Conservation (phyloP, 805 yeast genomes). For the Hanseniaspora clermontiae region DNA sequence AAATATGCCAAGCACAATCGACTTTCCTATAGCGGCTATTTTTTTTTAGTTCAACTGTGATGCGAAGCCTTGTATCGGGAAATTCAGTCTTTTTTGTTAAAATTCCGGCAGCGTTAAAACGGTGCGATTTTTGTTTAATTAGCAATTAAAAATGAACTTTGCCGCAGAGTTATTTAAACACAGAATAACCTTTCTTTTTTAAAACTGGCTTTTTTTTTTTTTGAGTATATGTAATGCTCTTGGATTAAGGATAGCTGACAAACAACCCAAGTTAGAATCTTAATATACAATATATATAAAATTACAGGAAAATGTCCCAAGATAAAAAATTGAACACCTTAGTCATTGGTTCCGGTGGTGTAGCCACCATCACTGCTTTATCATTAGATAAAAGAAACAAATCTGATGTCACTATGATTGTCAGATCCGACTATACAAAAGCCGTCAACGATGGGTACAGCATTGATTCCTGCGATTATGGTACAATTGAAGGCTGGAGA, state of each 20-base stretch:
- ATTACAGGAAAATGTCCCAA: not conserved
- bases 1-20: not conserved
- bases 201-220: not conserved
- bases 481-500: conserved; percentile 36
- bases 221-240: not conserved
- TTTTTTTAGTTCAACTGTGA: not conserved
- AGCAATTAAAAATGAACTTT: not conserved
- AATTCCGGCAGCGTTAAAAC: not conserved
- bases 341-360: conserved; percentile 68
- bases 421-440: conserved; percentile 50
- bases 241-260: too few relatives aligned
- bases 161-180: not conserved
- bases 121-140: not conserved
- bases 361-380: conserved; percentile 60
- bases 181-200: not conserved
- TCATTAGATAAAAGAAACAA: conserved; percentile 39
- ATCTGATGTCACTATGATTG: conserved; percentile 42
- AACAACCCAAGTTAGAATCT: not conserved
- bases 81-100: not conserved
- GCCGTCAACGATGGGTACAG: conserved; percentile 35
- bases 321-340: conserved; percentile 29
- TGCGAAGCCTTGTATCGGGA: not conserved
- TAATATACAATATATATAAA: too few relatives aligned
- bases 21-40: not conserved
- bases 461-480: conserved; percentile 48